These are phyloP conservation scores for Hansenula sp. DNA, from an alignment of 1,139 yeast species.

Conservation along the genomic window DNA sequence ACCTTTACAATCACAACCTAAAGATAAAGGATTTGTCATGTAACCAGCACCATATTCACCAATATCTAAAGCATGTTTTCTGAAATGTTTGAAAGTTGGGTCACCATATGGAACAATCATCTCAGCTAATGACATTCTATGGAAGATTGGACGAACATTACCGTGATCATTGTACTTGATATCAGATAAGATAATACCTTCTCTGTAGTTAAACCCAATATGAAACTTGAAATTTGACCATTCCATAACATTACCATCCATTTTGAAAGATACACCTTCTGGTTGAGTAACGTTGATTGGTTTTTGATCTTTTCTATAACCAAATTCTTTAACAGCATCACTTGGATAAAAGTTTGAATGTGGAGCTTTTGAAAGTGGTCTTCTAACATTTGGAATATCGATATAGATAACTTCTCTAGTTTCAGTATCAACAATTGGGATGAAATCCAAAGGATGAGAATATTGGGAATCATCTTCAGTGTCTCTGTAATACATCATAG, in stretches of 20 bases:
- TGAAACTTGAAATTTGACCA: constrained; percentile 80
- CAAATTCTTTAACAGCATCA: constrained; percentile 56
- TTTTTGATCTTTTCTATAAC: constrained; percentile 56
- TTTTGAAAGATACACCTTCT: constrained; percentile 72
- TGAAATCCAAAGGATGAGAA: constrained; percentile 79
- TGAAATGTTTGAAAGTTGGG: constrained; percentile 76
- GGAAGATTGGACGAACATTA: constrained; percentile 65
- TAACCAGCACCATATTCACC: constrained; percentile 89
- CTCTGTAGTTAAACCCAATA: constrained; percentile 81
- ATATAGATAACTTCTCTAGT: constrained; percentile 63
- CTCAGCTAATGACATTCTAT: constrained; percentile 73
- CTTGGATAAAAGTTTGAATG: constrained; percentile 69
- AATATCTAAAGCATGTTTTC: constrained; percentile 82
- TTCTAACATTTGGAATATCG: constrained; percentile 72
- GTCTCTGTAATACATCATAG: constrained; percentile 74
- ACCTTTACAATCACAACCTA: constrained; percentile 85
- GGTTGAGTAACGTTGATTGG: constrained; percentile 75
- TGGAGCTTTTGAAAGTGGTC: constrained; percentile 63
- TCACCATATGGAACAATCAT: constrained; percentile 85
- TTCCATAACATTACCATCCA: constrained; percentile 64
- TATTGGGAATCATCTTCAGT: constrained; percentile 79
- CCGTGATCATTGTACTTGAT: constrained; percentile 73
- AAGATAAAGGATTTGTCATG: constrained; percentile 72
- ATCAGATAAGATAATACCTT: constrained; percentile 77
- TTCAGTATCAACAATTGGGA: constrained; percentile 79